phyloP scores from a whole-genome alignment of 1,139 yeast genomes.

The Hansenula sp. region DNA sequence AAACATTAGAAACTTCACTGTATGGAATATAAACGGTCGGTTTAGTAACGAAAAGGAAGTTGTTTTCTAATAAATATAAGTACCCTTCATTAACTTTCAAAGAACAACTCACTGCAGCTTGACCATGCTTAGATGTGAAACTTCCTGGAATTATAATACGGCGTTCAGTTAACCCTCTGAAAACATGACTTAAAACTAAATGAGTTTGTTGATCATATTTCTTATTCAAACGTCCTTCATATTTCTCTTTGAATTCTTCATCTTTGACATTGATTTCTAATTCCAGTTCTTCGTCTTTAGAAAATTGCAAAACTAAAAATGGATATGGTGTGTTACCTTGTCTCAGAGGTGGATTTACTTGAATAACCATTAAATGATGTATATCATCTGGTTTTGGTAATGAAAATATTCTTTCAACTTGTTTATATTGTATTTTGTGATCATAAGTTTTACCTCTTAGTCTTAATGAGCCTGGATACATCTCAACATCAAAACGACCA shows the following conservation, averaged over 20 bases:
- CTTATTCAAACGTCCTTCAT: conserved; percentile 71
- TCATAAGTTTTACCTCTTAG: conserved; percentile 97
- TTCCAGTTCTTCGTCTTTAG: conserved; percentile 86
- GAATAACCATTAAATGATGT: conserved; percentile 82
- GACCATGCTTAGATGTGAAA: conserved; percentile 66
- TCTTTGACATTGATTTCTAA: conserved; percentile 85
- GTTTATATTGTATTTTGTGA: conserved; percentile 88
- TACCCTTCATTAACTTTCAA: conserved; percentile 95
- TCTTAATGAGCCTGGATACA: conserved; percentile 85
- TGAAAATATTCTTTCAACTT: conserved; percentile 85
- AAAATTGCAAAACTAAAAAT: conserved; percentile 84
- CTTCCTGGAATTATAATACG: conserved; percentile 86
- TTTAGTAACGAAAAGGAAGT: conserved; percentile 86
- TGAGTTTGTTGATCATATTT: conserved; percentile 83
- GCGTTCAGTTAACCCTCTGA: conserved; percentile 86
- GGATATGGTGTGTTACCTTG: conserved; percentile 98
- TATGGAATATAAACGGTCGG: conserved; percentile 92
- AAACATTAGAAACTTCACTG: conserved; percentile 69
- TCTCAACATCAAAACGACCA: conserved; percentile 97
- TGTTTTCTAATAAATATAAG: conserved; percentile 84
- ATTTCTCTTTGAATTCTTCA: conserved; percentile 72
- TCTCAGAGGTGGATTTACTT: conserved; percentile 89
- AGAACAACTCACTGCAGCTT: conserved; percentile 88
- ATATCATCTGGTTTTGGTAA: conserved; percentile 93
- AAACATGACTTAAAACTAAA: conserved; percentile 82